Conservation (phyloP, 2,329 filamentous ascomycete species). For the Blastomyces percursus region DNA sequence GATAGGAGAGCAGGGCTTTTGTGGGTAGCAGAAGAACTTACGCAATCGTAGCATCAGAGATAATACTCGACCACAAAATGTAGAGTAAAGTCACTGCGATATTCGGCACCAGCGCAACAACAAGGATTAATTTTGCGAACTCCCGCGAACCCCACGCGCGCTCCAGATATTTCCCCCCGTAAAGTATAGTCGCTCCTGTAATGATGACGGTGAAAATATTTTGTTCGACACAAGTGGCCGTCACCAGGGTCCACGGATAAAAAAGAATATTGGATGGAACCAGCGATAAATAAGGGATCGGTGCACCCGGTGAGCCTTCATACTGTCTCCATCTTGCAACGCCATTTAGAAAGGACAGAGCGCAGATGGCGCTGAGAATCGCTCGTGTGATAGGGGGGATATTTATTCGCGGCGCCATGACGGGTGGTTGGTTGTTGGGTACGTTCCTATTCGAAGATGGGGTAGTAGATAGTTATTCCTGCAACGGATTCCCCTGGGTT, state of each 20-base stretch:
- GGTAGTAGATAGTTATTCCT: not conserved
- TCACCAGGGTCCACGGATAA: conserved; percentile 88
- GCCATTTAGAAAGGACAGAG: conserved; percentile 69
- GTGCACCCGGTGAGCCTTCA: conserved; percentile 40
- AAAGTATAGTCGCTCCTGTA: conserved; percentile 68
- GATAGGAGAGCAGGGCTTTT: not conserved
- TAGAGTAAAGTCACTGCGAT: conserved; percentile 61
- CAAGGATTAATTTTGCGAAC: conserved; percentile 77
- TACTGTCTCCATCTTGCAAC: conserved; percentile 51
- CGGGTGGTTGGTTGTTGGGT: conserved; percentile 25
- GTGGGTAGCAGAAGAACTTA: conserved; percentile 17
- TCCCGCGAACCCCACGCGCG: conserved; percentile 88
- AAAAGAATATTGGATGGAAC: conserved; percentile 72
- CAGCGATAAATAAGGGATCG: conserved; percentile 73
- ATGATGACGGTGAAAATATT: conserved; percentile 79
- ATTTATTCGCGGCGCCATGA: conserved; percentile 73
- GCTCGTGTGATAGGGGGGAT: conserved; percentile 83
- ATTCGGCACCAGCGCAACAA: conserved; percentile 72
- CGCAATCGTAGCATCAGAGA: conserved; percentile 28
- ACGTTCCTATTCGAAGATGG: not conserved
- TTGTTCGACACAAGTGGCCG: conserved; percentile 79
- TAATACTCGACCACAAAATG: conserved; percentile 61
- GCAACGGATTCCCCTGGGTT: not conserved
- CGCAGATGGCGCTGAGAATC: conserved; percentile 61
- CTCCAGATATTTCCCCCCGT: conserved; percentile 90